Evolutionary conservation across 352 stramenopile genomes (phyloP).

Genomic region (Albugo candida): DNA sequence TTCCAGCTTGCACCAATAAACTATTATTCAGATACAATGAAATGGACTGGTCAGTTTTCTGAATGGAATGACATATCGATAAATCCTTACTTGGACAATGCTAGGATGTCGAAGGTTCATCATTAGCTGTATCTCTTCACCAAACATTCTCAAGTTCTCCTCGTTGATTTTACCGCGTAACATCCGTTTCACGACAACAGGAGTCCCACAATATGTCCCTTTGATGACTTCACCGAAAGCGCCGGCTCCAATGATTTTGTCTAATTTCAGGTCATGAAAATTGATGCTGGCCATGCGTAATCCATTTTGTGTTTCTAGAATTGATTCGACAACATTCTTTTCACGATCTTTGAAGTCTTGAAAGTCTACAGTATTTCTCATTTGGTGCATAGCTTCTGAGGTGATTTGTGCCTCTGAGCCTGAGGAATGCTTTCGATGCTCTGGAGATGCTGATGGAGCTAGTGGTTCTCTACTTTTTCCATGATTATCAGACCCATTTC

Average conservation of each 20-base stretch:
- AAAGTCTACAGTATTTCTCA: constrained; percentile 51
- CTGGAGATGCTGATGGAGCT: background rate
- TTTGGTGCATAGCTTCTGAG: background rate
- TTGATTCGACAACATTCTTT: constrained; percentile 74
- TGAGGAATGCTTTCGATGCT: too few species aligned
- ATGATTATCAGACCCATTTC: background rate
- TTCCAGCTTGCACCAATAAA: constrained; percentile 83
- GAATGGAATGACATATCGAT: background rate
- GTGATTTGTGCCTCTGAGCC: too few species aligned
- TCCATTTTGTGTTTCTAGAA: constrained; percentile 75
- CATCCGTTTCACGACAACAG: constrained; percentile 79
- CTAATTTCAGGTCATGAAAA: constrained; percentile 75
- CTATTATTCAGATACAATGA: constrained; percentile 11
- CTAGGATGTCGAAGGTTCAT: constrained; percentile 79
- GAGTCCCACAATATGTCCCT: constrained; percentile 74
- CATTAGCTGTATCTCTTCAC: constrained; percentile 80
- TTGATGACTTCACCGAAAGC: constrained; percentile 80
- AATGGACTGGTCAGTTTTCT: background rate
- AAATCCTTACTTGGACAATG: constrained; percentile 40
- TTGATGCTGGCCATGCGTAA: constrained; percentile 79
- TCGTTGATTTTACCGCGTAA: constrained; percentile 78
- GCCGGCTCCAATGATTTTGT: constrained; percentile 73
- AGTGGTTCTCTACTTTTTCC: background rate
- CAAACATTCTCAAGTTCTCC: constrained; percentile 78
- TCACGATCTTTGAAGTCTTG: constrained; percentile 73